Conservation (phyloP, 345 rosid species). For the Lagerstroemia speciosa region DNA sequence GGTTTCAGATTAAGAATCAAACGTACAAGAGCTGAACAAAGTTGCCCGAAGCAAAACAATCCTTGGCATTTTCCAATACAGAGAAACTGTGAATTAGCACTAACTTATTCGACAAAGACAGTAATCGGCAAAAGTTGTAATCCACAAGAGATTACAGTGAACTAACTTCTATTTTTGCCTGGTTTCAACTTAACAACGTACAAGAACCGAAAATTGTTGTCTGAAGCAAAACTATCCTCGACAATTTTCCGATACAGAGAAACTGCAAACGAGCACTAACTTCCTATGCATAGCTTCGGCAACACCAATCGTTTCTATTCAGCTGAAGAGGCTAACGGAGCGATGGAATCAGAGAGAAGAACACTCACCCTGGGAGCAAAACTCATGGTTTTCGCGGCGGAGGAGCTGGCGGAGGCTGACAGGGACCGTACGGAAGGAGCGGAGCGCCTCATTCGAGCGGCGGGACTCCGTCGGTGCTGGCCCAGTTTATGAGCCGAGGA, state of each 20-base stretch:
- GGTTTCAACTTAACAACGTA: too few relatives aligned
- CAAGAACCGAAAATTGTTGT: too few relatives aligned
- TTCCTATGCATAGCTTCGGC: background rate
- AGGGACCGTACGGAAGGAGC: background rate
- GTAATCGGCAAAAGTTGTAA: too few relatives aligned
- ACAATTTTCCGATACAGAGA: background rate
- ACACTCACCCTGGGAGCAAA: slow-evolving; percentile 2
- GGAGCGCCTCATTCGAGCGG: background rate
- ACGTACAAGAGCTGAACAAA: too few relatives aligned
- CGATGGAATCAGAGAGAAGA: background rate
- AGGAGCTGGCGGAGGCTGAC: background rate
- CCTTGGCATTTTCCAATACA: background rate
- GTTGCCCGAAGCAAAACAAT: too few relatives aligned
- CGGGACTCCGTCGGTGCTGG: background rate
- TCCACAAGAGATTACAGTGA: too few relatives aligned
- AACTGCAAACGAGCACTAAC: background rate
- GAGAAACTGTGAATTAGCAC: background rate
- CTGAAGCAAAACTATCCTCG: too few relatives aligned
- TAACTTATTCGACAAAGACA: too few relatives aligned
- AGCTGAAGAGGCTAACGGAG: background rate
- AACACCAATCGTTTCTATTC: background rate
- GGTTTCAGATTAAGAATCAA: too few relatives aligned
- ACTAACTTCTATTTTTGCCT: too few relatives aligned
- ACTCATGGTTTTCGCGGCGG: background rate
- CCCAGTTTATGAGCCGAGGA: background rate